Percentiles rank a stretch among this genome's conserved stretches.
Evolutionary conservation across 2,329 filamentous ascomycete species (phyloP).

Genomic region (Sporothrix inflata): DNA sequence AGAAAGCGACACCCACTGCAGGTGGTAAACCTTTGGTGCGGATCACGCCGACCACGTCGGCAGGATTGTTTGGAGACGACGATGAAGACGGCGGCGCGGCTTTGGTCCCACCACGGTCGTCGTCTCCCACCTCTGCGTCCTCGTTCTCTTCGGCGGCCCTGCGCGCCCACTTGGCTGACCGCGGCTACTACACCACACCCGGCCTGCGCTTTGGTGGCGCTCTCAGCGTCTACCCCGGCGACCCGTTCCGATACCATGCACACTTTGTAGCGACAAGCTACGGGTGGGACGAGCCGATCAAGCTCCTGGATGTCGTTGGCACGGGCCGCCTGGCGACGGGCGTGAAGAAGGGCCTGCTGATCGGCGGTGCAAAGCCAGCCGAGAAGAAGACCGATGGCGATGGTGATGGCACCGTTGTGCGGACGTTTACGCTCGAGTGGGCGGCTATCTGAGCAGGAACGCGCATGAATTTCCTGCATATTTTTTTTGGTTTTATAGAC

Average conservation of each 20-base stretch:
- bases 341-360: slow-evolving; percentile 92
- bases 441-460: slow-evolving; percentile 70
- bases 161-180: slow-evolving; percentile 76
- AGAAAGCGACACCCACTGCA: neutral
- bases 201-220: slow-evolving; percentile 93
- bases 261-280: slow-evolving; percentile 87
- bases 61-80: slow-evolving; percentile 37
- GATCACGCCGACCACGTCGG: slow-evolving; percentile 49
- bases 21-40: slow-evolving; percentile 6
- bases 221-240: slow-evolving; percentile 93
- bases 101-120: neutral
- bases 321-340: slow-evolving; percentile 88
- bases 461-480: neutral
- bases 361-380: slow-evolving; percentile 64
- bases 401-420: slow-evolving; percentile 45
- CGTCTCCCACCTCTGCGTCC: neutral
- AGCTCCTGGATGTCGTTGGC: slow-evolving; percentile 80
- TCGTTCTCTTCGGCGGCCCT: slow-evolving; percentile 52
- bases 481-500: neutral
- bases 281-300: slow-evolving; percentile 85
- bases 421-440: slow-evolving; percentile 90
- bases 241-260: slow-evolving; percentile 91
- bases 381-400: neutral
- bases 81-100: neutral
- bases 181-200: slow-evolving; percentile 85